Evolutionary conservation across 306 rosid genomes (phyloP), one percentile per base, ranked within the genome.

Genomic region (Dryas alaskensis): DNA sequence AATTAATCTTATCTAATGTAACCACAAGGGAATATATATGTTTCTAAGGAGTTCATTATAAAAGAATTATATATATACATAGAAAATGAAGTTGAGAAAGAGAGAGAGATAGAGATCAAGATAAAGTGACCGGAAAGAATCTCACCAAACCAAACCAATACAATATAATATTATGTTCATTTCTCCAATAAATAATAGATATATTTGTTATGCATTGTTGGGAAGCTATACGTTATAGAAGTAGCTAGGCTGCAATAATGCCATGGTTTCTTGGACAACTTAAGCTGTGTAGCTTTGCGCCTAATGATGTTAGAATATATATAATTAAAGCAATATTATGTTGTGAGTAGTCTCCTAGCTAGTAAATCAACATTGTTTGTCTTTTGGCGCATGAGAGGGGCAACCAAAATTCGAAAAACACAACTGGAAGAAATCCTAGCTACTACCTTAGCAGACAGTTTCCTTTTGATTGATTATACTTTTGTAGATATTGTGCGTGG

Each of bases 281-380:
- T 17, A 44, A 16, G 12, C 22, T 8, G 45, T 25, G 25, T 14
- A 14, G 78, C 65, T 52, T 65, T 74, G 78, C 46, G 46, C 78
- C 65, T 65, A 65, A 74, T 69, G 60, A 16, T 44, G 7, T 44
- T 4, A 44, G 31, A 22, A 13, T n/a, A 25, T 13, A 25, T 16
- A 61, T 39, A 3, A 39, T 73, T 39, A 49, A 4, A 4, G 8
- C 4, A 19, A 61, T 10, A 61, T 22, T 37, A 4, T 31, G 60
- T 3, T 51, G 22, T 22, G 22, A 22, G 22, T 22, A 22, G 22
- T 22, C 22, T 22, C 22, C 22, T 22, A 22, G 22, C 22, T 22
- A 22, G 22, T 22, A 22, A 22, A 22, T 22, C 22, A 22, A 22
- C 22, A 22, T 22, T 22, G 22, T 22, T 22, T 22, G 22, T 22